phyloP scores from a whole-genome alignment of 2,329 filamentous ascomycete genomes.

The Hirsutella minnesotensis region DNA sequence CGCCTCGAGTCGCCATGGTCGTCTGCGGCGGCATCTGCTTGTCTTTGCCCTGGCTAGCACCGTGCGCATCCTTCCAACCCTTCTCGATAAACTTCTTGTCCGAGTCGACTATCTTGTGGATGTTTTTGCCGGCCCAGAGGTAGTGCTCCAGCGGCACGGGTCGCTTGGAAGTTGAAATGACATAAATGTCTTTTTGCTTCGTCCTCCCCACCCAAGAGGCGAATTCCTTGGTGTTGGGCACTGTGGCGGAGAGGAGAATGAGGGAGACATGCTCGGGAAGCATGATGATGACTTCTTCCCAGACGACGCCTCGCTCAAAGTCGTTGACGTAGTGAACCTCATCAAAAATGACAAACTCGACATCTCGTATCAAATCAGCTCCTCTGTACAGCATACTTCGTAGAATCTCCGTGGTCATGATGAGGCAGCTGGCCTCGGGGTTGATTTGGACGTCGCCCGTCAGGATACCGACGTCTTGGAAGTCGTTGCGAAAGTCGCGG shows the following conservation, averaged over 20 bases:
- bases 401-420: constrained; percentile 98
- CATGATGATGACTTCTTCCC: constrained; percentile 99
- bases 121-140: constrained; percentile 85
- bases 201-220: constrained; percentile 97
- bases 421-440: constrained; percentile 91
- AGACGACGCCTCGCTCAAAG: constrained; percentile 87
- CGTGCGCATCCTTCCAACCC: constrained; percentile 91
- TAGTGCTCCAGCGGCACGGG: constrained; percentile 94
- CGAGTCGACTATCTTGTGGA: constrained; percentile 87
- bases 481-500: constrained; percentile 78
- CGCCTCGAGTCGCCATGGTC: constrained; percentile 24
- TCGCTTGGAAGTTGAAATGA: constrained; percentile 92
- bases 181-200: constrained; percentile 98
- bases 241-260: constrained; percentile 88
- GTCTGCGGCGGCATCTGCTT: constrained; percentile 44
- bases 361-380: constrained; percentile 89
- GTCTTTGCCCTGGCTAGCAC: constrained; percentile 68
- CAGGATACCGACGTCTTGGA: constrained; percentile 92
- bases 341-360: constrained; percentile 98
- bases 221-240: constrained; percentile 95
- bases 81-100: constrained; percentile 86
- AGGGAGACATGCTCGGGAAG: constrained; percentile 92
- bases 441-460: constrained; percentile 98
- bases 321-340: constrained; percentile 99
- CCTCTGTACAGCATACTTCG: constrained; percentile 97